These are phyloP conservation scores for Pyrenophora seminiperda DNA, from an alignment of 2,329 filamentous ascomycete species.

Conservation along the genomic window DNA sequence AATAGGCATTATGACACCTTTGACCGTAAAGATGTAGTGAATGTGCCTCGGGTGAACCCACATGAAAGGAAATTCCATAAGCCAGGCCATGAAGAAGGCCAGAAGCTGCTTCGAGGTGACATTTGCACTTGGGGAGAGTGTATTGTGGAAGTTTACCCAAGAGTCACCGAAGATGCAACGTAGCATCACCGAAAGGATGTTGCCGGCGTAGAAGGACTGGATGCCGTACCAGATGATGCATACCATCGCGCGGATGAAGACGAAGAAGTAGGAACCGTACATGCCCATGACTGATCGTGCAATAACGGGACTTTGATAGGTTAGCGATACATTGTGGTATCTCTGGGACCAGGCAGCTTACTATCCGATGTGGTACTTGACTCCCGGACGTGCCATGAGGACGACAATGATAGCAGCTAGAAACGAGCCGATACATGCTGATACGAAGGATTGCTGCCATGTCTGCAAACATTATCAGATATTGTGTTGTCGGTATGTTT, in stretches of 20 bases:
- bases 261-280: constrained; percentile 49
- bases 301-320: constrained; percentile 17
- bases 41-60: constrained; percentile 43
- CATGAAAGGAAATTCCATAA: constrained; percentile 41
- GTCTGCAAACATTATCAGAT: constrained; percentile 17
- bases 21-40: constrained; percentile 33
- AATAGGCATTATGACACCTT: constrained; percentile 41
- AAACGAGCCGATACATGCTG: constrained; percentile 29
- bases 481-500: not conserved
- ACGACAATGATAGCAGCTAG: constrained; percentile 30
- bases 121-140: constrained; percentile 33
- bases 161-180: constrained; percentile 48
- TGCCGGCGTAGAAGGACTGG: constrained; percentile 31
- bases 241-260: constrained; percentile 46
- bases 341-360: not conserved
- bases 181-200: constrained; percentile 46
- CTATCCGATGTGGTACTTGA: constrained; percentile 32
- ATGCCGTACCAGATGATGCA: constrained; percentile 49
- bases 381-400: constrained; percentile 32
- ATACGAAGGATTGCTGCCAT: constrained; percentile 33
- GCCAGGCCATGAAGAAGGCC: constrained; percentile 40
- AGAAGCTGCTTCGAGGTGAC: constrained; percentile 43
- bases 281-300: constrained; percentile 37
- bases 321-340: not conserved
- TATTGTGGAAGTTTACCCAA: constrained; percentile 44